Evolutionary conservation across 2,329 filamentous ascomycete species (phyloP).

Genomic region (Alternaria panax): DNA sequence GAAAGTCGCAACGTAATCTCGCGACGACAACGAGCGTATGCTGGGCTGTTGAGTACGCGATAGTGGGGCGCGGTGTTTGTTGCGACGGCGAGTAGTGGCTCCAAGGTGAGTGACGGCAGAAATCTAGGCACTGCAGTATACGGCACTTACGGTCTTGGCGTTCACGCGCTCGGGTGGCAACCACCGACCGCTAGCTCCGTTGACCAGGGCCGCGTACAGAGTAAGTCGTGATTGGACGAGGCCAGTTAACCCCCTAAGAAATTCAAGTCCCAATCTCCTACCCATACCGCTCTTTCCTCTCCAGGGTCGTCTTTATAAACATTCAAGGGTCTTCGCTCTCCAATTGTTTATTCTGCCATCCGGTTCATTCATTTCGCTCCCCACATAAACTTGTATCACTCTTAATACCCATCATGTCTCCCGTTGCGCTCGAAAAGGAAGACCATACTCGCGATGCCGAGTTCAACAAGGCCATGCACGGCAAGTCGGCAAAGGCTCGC

Average conservation of each 20-base stretch:
- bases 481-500: conserved; percentile 70
- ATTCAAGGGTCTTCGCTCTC: conserved; percentile 20
- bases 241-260: conserved; percentile 16
- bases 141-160: conserved; percentile 11
- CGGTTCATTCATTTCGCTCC: conserved; percentile 5
- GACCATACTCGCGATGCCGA: conserved; percentile 85
- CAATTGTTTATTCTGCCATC: conserved; percentile 25
- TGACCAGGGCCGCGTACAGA: conserved; percentile 24
- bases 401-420: conserved; percentile 56
- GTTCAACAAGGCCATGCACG: conserved; percentile 91
- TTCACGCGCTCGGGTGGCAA: conserved; percentile 22
- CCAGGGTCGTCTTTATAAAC: conserved; percentile 23
- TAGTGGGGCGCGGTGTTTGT: conserved; percentile 21
- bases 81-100: conserved; percentile 11
- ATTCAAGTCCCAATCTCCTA: conserved; percentile 31
- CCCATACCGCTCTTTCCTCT: conserved; percentile 36
- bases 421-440: conserved; percentile 74
- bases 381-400: conserved; percentile 1
- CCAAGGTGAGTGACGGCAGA: conserved; percentile 25
- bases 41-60: conserved; percentile 17
- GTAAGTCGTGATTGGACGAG: conserved; percentile 23
- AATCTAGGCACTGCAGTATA: conserved; percentile 23
- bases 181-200: conserved; percentile 12
- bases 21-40: conserved; percentile 15
- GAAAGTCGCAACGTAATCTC: not conserved